Evolutionary conservation across 495 filamentous ascomycete species (phyloP).

Genomic region (Penicillium arizonense): DNA sequence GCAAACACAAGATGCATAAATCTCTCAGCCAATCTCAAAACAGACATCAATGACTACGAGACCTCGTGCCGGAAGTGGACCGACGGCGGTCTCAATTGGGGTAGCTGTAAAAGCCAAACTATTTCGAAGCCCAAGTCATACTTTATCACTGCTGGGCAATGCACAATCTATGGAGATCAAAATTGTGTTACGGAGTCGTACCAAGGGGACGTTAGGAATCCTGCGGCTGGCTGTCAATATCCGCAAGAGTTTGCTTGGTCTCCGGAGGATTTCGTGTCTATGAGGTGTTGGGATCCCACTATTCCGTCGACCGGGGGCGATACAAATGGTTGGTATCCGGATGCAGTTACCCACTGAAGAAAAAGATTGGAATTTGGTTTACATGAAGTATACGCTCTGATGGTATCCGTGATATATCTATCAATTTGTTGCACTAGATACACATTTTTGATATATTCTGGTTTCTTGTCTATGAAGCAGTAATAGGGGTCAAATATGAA

Average conservation of each 20-base stretch:
- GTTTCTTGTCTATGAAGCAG: too few species aligned
- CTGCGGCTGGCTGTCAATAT: not conserved
- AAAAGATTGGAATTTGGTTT: too few species aligned
- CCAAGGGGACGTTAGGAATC: too few species aligned
- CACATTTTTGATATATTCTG: too few species aligned
- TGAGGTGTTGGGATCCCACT: not conserved
- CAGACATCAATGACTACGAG: not conserved
- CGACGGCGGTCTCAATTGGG: not conserved
- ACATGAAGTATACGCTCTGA: too few species aligned
- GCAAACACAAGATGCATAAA: not conserved
- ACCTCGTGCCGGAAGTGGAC: slow-evolving; percentile 13
- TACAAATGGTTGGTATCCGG: too few species aligned
- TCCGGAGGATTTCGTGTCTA: not conserved
- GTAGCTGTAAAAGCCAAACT: not conserved
- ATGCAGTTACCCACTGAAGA: too few species aligned
- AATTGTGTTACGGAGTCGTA: not conserved
- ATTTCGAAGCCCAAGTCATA: slow-evolving; percentile 2
- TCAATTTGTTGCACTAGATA: too few species aligned
- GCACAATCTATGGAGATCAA: not conserved
- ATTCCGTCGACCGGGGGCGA: too few species aligned
- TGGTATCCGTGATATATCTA: too few species aligned
- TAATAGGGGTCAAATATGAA: too few species aligned
- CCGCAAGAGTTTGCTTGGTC: not conserved
- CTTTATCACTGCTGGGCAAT: not conserved
- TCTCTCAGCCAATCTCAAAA: not conserved